Base-by-base conservation (phyloP, 345 rosid species). In the Lagerstroemia speciosa region DNA sequence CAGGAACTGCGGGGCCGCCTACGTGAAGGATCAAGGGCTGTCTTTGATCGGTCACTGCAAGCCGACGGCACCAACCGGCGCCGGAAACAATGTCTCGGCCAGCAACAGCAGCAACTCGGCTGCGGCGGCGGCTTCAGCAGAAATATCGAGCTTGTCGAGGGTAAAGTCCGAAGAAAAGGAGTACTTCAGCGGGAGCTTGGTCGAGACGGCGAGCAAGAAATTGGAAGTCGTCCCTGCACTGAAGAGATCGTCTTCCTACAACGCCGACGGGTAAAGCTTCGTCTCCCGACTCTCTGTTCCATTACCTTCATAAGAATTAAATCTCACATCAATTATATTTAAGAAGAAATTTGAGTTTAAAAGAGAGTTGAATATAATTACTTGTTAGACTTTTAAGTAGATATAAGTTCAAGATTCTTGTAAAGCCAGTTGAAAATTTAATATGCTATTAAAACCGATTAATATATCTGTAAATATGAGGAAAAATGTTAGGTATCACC, bases 1-100 rank as follows among this genome's bases (percentile, higher is more conserved):
- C 71, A 83, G 77, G 74, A 91, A 91, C 65, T 86, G 95, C 64
- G 89, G 91, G 67, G 80, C 89, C 71, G 77, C 71, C 64, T 75
- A 84, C 46, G 79, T 79, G 57, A 87, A 79, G 66, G 92, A 90
- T 78, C 89, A 85, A 69, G 89, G 89, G 41, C 62, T 84, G 74
- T 78, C 92, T 24, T 64, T 89, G 73, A 71, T 81, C 26, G 83
- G 82, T 37, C 81, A 78, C 10, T 77, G 77, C 68, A 89, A 74
- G 72, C 75, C 84, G 16, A 81, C 86, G 45, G 6, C 78, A 72
- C 80, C 83, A 60, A 79, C 87, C 58, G 86, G 92, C 69, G 80
- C 79, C 53, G 83, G 76, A 38, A 74, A 71, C 30, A 36, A 34
- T n/a, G 6, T 12, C 19, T 2, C 29, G 14, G 19, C 63, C 33